Conservation (phyloP, 2,329 filamentous ascomycete species). For the Diaporthe nobilis region DNA sequence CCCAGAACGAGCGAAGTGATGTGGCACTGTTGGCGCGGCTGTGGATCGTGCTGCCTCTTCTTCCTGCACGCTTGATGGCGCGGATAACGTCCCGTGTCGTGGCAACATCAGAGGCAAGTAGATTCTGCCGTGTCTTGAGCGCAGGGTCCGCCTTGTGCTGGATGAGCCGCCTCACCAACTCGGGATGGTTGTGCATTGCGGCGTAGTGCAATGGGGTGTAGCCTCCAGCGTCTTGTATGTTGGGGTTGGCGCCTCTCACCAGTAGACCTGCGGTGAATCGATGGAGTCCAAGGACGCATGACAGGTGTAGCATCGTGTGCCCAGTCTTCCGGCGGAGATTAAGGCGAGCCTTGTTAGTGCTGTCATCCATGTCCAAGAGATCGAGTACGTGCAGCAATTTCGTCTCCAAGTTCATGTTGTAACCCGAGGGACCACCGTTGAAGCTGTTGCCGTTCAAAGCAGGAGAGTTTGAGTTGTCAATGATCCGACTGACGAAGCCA, state of each 20-base stretch:
- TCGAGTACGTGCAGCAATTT: slow-evolving; percentile 82
- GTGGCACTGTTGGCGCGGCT: slow-evolving; percentile 77
- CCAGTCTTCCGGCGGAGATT: slow-evolving; percentile 77
- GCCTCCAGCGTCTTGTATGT: slow-evolving; percentile 82
- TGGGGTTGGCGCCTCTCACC: slow-evolving; percentile 82
- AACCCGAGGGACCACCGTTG: slow-evolving; percentile 45
- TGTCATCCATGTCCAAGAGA: slow-evolving; percentile 83
- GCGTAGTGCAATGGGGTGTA: slow-evolving; percentile 89
- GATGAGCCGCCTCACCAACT: slow-evolving; percentile 83
- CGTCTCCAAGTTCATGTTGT: slow-evolving; percentile 68
- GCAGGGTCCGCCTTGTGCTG: slow-evolving; percentile 80
- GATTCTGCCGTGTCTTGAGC: slow-evolving; percentile 77
- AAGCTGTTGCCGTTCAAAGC: slow-evolving; percentile 51
- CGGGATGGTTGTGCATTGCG: slow-evolving; percentile 79
- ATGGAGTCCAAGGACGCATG: slow-evolving; percentile 80
- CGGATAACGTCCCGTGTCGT: slow-evolving; percentile 74
- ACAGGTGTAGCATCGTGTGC: slow-evolving; percentile 86
- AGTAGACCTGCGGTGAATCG: slow-evolving; percentile 83
- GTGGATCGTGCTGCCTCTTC: slow-evolving; percentile 72
- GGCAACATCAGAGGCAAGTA: slow-evolving; percentile 79
- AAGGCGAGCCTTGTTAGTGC: slow-evolving; percentile 74
- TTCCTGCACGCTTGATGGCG: slow-evolving; percentile 73
- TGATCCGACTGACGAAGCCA: slow-evolving; percentile 73
- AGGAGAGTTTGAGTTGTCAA: slow-evolving; percentile 66
- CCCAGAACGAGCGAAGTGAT: slow-evolving; percentile 78